These are phyloP conservation scores for Diospyros kaki DNA, from an alignment of 148 eudicot genomes.

Conservation along the genomic window DNA sequence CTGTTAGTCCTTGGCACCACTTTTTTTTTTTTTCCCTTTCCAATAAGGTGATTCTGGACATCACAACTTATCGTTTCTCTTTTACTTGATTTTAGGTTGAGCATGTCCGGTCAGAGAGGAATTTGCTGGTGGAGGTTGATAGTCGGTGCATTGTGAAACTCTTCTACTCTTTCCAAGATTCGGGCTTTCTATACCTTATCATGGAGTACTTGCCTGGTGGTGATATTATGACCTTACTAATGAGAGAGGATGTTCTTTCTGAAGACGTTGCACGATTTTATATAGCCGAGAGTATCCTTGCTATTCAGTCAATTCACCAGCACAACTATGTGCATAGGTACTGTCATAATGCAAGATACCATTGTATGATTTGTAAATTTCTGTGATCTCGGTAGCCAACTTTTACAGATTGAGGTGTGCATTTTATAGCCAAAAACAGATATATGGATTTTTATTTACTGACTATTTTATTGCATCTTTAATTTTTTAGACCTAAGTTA, in stretches of 20 bases:
- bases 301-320: slow-evolving; percentile 67
- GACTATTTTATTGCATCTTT: background rate
- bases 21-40: too few relatives aligned
- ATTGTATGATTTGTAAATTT: background rate
- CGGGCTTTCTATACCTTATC: slow-evolving; percentile 62
- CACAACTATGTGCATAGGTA: slow-evolving; percentile 73
- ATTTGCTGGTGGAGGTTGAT: slow-evolving; percentile 71
- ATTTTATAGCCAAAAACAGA: background rate
- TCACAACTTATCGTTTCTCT: background rate
- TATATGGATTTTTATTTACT: background rate
- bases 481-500: background rate
- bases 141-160: slow-evolving; percentile 74
- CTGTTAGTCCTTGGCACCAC: background rate
- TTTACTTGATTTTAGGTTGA: slow-evolving; percentile 45
- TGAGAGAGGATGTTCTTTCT: slow-evolving; percentile 67
- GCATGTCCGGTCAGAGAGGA: slow-evolving; percentile 79
- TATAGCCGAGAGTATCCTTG: slow-evolving; percentile 68
- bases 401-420: background rate
- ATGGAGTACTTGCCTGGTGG: slow-evolving; percentile 87
- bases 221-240: slow-evolving; percentile 70
- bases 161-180: slow-evolving; percentile 68
- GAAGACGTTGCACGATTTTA: slow-evolving; percentile 76
- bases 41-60: background rate
- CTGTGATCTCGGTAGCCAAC: background rate
- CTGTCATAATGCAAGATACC: background rate